Evolutionary conservation across 441 rosid species (phyloP).

Genomic region (Bocquillonia castaneifolia): DNA sequence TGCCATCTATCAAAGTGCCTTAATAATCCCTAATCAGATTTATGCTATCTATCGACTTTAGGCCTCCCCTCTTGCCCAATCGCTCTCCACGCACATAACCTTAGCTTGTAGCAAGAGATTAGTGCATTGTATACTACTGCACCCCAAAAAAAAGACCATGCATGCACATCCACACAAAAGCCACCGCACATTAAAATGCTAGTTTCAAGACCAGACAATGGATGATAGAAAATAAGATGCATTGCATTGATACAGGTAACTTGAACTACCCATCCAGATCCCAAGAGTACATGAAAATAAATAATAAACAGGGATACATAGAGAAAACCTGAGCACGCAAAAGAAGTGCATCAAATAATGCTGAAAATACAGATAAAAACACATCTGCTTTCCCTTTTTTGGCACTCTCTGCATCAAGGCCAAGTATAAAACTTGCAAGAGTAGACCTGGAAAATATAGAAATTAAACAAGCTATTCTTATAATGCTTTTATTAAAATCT

Average conservation of each 20-base stretch:
- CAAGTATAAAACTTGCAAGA: slow-evolving; percentile 70
- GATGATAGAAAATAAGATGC: background rate
- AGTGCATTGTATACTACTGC: background rate
- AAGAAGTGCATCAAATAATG: slow-evolving; percentile 78
- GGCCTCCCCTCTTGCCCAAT: too few species aligned
- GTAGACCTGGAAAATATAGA: slow-evolving; percentile 52
- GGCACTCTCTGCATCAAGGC: slow-evolving; percentile 42
- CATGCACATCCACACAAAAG: background rate
- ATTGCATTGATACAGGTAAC: background rate
- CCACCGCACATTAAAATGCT: background rate
- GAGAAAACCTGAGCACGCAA: slow-evolving; percentile 79
- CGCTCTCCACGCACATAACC: too few species aligned
- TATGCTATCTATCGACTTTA: background rate
- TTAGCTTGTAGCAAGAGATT: background rate
- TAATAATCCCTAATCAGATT: background rate
- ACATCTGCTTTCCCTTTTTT: slow-evolving; percentile 50
- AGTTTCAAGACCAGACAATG: background rate
- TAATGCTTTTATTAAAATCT: slow-evolving; percentile 12
- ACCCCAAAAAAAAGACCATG: background rate
- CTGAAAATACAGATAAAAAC: slow-evolving; percentile 69
- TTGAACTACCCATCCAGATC: slow-evolving; percentile 1
- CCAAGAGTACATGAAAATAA: background rate
- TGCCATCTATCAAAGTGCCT: background rate
- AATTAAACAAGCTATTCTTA: background rate
- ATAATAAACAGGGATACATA: background rate